A percentile compares a stretch with the other conserved stretches of the same genome.
phyloP scores from a whole-genome alignment of 441 rosid genomes.

The Jatropha podagrica region DNA sequence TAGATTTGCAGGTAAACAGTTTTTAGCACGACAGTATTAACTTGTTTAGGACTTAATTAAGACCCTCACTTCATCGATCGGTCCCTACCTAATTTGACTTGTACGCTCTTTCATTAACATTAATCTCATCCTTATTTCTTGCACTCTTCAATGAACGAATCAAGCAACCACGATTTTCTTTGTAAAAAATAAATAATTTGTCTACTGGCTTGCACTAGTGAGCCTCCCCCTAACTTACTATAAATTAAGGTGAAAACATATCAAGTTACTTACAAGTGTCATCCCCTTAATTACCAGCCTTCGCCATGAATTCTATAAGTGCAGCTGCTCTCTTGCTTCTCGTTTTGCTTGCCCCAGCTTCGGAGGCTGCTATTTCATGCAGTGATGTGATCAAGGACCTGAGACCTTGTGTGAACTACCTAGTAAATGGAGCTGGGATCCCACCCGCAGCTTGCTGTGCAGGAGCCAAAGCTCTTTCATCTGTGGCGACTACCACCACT shows the following conservation, averaged over 20 bases:
- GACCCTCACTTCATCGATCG: not conserved
- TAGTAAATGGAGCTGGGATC: constrained; percentile 56
- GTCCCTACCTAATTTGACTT: constrained; percentile 15
- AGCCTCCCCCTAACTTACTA: constrained; percentile 25
- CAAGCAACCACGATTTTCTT: not conserved
- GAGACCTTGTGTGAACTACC: constrained; percentile 72
- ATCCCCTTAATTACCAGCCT: not conserved
- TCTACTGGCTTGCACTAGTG: constrained; percentile 19
- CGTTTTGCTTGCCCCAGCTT: constrained; percentile 33
- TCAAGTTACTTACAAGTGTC: not conserved
- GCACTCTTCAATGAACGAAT: constrained; percentile 34
- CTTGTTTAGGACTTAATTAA: not conserved
- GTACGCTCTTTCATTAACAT: not conserved
- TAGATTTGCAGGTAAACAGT: too few species aligned
- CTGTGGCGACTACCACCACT: constrained; percentile 46
- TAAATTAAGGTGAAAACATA: constrained; percentile 17
- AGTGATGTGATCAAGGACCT: constrained; percentile 61
- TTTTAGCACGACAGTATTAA: too few species aligned
- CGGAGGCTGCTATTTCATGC: constrained; percentile 59
- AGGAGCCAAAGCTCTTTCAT: constrained; percentile 54
- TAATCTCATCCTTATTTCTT: constrained; percentile 2
- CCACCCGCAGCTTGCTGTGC: constrained; percentile 71
- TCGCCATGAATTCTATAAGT: constrained; percentile 27
- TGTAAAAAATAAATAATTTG: not conserved
- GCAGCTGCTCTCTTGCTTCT: constrained; percentile 30